Conservation (phyloP, 305 asterid species). For the Solanum hybrid region DNA sequence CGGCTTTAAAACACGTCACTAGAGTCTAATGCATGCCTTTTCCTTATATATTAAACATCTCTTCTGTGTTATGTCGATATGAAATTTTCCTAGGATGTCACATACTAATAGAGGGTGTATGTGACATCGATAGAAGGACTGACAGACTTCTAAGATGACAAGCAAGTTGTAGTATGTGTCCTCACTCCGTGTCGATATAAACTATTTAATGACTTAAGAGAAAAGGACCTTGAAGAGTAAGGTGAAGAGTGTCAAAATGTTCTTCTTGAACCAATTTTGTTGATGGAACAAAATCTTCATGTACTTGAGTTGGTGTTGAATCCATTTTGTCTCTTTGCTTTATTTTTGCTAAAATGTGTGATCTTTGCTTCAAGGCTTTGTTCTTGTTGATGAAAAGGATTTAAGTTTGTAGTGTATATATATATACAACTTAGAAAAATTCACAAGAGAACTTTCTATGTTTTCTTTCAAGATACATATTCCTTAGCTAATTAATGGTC, state of each 20-base stretch:
- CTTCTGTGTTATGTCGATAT: background rate
- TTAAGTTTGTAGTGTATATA: background rate
- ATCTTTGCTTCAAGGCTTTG: background rate
- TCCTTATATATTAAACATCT: background rate
- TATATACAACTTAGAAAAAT: background rate
- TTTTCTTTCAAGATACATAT: background rate
- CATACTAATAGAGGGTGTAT: background rate
- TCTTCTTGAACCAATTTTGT: constrained; percentile 35
- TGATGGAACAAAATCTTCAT: constrained; percentile 38
- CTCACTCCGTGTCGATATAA: background rate
- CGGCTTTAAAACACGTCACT: background rate
- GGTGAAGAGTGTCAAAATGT: constrained; percentile 45
- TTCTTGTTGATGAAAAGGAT: background rate
- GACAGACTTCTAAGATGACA: background rate
- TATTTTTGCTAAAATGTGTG: background rate
- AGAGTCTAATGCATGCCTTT: background rate
- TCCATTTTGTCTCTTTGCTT: constrained; percentile 13
- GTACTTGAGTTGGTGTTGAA: constrained; percentile 11
- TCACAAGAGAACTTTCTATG: background rate
- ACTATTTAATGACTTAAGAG: background rate
- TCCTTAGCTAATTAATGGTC: background rate
- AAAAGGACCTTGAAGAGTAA: constrained; percentile 47
- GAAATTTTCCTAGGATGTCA: background rate
- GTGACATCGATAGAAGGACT: background rate
- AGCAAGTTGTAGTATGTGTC: background rate